Evolutionary conservation across 2,329 filamentous ascomycete genomes (phyloP).

Genomic region (Paraphaeosphaeria minitans): DNA sequence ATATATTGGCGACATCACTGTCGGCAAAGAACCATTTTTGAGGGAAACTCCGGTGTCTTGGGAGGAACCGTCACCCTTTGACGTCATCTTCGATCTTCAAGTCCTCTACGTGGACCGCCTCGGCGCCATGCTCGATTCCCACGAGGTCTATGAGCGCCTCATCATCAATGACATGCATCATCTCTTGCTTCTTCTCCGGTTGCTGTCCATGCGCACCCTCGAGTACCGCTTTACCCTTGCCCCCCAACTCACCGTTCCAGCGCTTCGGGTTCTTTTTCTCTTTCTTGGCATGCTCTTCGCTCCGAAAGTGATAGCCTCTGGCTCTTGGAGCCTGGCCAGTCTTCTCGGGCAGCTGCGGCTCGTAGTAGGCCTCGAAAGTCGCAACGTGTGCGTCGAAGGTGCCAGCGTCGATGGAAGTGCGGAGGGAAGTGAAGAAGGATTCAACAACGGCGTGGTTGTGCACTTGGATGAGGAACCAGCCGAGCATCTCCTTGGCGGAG

Average conservation of each 20-base stretch:
- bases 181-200: constrained; percentile 31
- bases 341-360: constrained; percentile 70
- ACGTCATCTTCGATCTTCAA: constrained; percentile 31
- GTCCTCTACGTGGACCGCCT: constrained; percentile 21
- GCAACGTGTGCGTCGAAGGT: constrained; percentile 61
- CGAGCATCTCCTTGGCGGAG: constrained; percentile 92
- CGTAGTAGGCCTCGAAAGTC: constrained; percentile 71
- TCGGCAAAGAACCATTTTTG: no score
- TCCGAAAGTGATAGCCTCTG: constrained; percentile 42
- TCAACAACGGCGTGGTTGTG: constrained; percentile 82
- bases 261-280: constrained; percentile 42
- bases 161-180: constrained; percentile 39
- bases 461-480: constrained; percentile 88
- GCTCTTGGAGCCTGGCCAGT: constrained; percentile 74
- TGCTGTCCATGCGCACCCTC: constrained; percentile 39
- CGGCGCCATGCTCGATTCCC: constrained; percentile 21
- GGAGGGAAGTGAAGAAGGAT: constrained; percentile 73
- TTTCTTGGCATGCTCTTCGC: constrained; percentile 34
- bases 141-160: constrained; percentile 39
- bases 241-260: constrained; percentile 33
- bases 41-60: no score
- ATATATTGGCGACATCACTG: background rate
- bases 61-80: background rate
- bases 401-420: constrained; percentile 64
- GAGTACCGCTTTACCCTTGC: constrained; percentile 30